These are phyloP conservation scores for Helenozyma baotianmanensis DNA, from an alignment of 805 yeast species.

Conservation along the genomic window DNA sequence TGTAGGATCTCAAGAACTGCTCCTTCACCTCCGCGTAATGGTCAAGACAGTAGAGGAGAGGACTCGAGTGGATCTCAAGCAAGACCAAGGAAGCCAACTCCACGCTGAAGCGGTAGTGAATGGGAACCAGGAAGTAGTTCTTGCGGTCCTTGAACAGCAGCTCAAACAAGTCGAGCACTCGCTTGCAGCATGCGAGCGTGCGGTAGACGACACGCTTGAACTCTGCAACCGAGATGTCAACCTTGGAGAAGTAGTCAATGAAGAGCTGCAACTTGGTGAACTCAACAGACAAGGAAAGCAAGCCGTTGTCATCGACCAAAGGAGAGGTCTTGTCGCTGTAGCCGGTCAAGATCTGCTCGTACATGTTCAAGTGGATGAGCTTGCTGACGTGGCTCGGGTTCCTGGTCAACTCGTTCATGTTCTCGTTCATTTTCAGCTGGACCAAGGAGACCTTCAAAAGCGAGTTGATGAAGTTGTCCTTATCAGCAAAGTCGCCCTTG, in stretches of 20 bases:
- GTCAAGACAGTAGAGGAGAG: conserved; percentile 8
- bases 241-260: conserved; percentile 28
- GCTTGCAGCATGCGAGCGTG: conserved; percentile 24
- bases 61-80: conserved; percentile 22
- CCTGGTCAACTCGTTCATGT: conserved; percentile 29
- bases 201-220: conserved; percentile 26
- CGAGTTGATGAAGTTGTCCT: conserved; percentile 22
- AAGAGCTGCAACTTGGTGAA: conserved; percentile 36
- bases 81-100: conserved; percentile 29
- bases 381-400: conserved; percentile 24
- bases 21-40: conserved; percentile 10
- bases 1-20: conserved; percentile 9
- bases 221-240: conserved; percentile 21
- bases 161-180: conserved; percentile 23
- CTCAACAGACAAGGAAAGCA: conserved; percentile 30
- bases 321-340: conserved; percentile 17
- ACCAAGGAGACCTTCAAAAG: conserved; percentile 28
- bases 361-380: conserved; percentile 38
- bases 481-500: conserved; percentile 7
- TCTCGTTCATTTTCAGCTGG: conserved; percentile 38
- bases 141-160: conserved; percentile 14
- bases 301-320: conserved; percentile 15
- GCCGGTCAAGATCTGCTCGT: conserved; percentile 35
- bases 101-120: conserved; percentile 36
- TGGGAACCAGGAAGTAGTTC: conserved; percentile 31